Evolutionary conservation across 768 basidiomycete genomes (phyloP), one percentile per base, ranked within the genome.

Genomic region (Mycena kentingensis): DNA sequence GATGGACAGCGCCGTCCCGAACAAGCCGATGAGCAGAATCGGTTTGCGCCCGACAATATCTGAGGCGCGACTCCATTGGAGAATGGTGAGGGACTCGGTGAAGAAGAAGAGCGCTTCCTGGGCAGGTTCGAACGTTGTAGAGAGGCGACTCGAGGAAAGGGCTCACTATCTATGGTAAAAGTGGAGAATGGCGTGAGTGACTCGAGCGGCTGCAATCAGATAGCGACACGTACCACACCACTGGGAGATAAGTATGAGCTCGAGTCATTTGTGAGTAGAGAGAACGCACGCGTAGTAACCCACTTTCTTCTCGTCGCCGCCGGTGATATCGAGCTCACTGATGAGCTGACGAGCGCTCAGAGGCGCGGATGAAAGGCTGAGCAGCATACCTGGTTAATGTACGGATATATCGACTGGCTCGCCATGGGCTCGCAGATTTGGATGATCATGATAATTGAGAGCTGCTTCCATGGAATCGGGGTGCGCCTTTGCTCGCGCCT

Each of bases 91-190:
- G 1, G 84, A 79, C 57, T 87, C 82, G 0, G 82, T 73, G 2
- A 73, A 68, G 50, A 79, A 87, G 63, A 85, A 87, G 2, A 86
- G 64, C 1, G 84, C 85, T 70, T 84, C 79, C 83, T 85, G n/a
- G 49, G 37, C 16, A 42, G 41, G 10, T 18, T 37, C 21, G 31
- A 58, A 15, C 48, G 39, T 16, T 35, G n/a, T 2, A 24, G 2
- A n/a, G 0, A 3, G 49, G 16, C 34, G 38, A n/a, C n/a, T n/a
- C 31, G 31, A 32, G n/a, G n/a, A n/a, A n/a, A n/a, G n/a, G n/a
- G 31, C 31, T 32, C 31, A 32, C 31, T 32, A 32, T 32, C 31
- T 32, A 16, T 16, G 16, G 8, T 8, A 32, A 32, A 16, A n/a
- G n/a, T n/a, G n/a, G n/a, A n/a, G n/a, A n/a, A n/a, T n/a, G n/a